phyloP scores from a whole-genome alignment of 2,329 filamentous ascomycete species.

The Chaetomium globosum region DNA sequence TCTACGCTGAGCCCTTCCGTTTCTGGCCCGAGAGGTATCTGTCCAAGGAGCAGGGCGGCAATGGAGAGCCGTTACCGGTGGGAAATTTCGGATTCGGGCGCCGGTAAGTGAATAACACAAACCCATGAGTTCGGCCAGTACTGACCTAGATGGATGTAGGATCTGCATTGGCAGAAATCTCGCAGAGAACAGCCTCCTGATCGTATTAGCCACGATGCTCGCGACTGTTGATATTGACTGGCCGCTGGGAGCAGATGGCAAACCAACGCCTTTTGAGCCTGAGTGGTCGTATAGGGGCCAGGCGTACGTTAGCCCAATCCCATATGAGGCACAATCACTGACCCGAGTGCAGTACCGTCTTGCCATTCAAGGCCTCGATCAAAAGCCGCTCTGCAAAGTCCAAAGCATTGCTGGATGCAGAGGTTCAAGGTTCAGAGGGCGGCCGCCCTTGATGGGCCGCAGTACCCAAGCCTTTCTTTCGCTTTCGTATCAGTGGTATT shows the following conservation, averaged over 20 bases:
- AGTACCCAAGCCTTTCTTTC: background rate
- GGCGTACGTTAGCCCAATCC: constrained; percentile 30
- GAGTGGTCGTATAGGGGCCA: constrained; percentile 39
- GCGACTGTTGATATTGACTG: constrained; percentile 39
- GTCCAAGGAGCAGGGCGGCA: constrained; percentile 34
- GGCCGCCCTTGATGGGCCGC: background rate
- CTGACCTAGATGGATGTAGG: constrained; percentile 30
- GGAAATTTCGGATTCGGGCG: constrained; percentile 50
- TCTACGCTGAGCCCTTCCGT: constrained; percentile 39
- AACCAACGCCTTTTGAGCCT: constrained; percentile 33
- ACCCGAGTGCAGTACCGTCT: constrained; percentile 26
- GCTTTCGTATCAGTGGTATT: background rate
- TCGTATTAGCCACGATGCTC: constrained; percentile 42
- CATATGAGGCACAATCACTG: background rate
- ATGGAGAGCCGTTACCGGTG: constrained; percentile 40
- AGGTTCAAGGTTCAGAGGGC: background rate
- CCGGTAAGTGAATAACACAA: constrained; percentile 24
- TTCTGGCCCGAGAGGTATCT: constrained; percentile 43
- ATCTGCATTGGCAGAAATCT: constrained; percentile 50
- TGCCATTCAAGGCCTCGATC: constrained; percentile 32
- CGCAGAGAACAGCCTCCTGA: constrained; percentile 54
- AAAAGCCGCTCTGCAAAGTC: constrained; percentile 24
- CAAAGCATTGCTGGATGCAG: constrained; percentile 21
- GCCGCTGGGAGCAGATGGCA: constrained; percentile 34
- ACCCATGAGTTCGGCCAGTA: background rate